Percentiles rank a stretch among this genome's conserved stretches.
phyloP scores from a whole-genome alignment of 2,329 filamentous ascomycete genomes.

The Colletotrichum horii region DNA sequence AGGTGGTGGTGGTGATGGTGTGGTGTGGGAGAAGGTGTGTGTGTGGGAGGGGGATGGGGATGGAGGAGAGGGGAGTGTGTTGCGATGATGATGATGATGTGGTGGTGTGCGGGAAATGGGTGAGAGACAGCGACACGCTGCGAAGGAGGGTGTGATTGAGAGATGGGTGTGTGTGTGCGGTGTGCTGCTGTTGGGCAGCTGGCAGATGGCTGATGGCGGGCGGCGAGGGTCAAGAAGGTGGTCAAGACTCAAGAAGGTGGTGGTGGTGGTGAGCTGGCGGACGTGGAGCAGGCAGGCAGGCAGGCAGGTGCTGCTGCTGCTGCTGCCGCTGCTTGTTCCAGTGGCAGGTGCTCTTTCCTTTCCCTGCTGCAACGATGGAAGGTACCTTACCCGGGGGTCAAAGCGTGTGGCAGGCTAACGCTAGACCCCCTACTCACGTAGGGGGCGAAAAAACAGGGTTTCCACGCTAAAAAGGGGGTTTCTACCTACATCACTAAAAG shows the following conservation, averaged over 20 bases:
- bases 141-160: constrained; percentile 11
- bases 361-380: neutral
- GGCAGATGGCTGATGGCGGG: neutral
- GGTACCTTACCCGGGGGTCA: too few relatives aligned
- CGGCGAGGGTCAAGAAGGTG: neutral
- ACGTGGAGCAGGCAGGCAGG: neutral
- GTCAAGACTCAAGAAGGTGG: too few relatives aligned
- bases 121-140: neutral
- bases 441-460: too few relatives aligned
- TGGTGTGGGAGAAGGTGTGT: neutral
- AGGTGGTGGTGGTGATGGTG: neutral
- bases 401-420: too few relatives aligned
- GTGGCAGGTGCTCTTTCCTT: neutral
- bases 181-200: neutral
- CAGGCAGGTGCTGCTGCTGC: too few relatives aligned
- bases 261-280: constrained; percentile 14
- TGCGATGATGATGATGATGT: neutral
- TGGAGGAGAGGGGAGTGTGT: neutral
- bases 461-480: too few relatives aligned
- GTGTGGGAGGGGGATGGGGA: neutral
- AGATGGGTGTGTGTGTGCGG: neutral
- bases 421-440: too few relatives aligned
- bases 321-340: neutral
- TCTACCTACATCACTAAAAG: too few relatives aligned
- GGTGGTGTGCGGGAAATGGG: neutral